A percentile compares a stretch with the other conserved stretches of the same genome.
These are phyloP conservation scores for Phytophthora melonis DNA, from an alignment of 352 stramenopile genomes.

Conservation along the genomic window DNA sequence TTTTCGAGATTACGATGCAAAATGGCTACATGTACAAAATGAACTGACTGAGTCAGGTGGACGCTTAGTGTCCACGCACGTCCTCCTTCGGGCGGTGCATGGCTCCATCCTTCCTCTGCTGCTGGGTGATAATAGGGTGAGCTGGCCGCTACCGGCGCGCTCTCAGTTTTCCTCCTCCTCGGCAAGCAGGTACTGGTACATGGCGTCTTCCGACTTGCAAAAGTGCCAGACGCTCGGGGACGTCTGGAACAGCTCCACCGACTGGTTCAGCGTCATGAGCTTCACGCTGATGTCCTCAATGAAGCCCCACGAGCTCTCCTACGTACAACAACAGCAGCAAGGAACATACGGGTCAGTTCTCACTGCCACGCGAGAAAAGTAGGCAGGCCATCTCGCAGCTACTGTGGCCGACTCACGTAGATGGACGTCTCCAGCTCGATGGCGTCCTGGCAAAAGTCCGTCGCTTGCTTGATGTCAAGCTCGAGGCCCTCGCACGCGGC, in stretches of 20 bases:
- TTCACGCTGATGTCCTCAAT: slow-evolving; percentile 83
- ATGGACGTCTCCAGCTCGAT: slow-evolving; percentile 81
- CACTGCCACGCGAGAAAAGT: neutral
- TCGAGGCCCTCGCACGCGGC: slow-evolving; percentile 76
- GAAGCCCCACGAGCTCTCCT: slow-evolving; percentile 87
- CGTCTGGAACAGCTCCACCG: slow-evolving; percentile 73
- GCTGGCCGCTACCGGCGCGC: neutral
- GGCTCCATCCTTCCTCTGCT: slow-evolving; percentile 12
- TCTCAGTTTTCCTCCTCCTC: slow-evolving; percentile 70
- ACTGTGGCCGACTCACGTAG: slow-evolving; percentile 50
- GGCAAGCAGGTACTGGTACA: slow-evolving; percentile 81
- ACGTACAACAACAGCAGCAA: slow-evolving; percentile 4
- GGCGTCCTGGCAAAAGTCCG: slow-evolving; percentile 83
- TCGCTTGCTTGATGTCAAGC: slow-evolving; percentile 86
- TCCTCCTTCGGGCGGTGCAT: neutral
- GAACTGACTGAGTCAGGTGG: slow-evolving; percentile 10
- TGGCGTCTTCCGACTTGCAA: slow-evolving; percentile 81
- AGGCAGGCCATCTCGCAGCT: neutral
- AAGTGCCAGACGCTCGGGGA: slow-evolving; percentile 85
- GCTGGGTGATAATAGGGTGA: slow-evolving; percentile 1
- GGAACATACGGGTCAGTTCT: slow-evolving; percentile 12
- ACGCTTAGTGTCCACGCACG: slow-evolving; percentile 20
- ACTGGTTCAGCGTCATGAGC: slow-evolving; percentile 68
- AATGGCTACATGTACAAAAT: slow-evolving; percentile 44
- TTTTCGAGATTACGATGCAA: slow-evolving; percentile 18